These are phyloP conservation scores for Cryoendolithus antarcticus DNA, from an alignment of 2,329 filamentous ascomycete genomes.

Conservation along the genomic window DNA sequence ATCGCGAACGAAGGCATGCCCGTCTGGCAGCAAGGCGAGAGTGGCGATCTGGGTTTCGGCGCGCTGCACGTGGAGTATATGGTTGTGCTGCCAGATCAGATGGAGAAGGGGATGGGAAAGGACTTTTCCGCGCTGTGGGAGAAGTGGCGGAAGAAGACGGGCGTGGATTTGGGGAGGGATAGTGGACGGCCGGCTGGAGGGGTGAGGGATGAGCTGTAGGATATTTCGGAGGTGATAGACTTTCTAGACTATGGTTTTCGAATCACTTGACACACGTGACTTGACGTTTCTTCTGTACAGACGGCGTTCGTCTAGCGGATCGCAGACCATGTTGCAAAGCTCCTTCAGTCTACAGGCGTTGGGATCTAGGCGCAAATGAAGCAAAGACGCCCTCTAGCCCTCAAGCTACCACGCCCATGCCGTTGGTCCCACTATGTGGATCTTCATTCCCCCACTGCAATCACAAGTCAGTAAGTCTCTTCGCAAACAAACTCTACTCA, in stretches of 20 bases:
- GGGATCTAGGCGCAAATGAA: no score
- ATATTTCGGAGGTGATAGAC: constrained; percentile 16
- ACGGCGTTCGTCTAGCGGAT: background rate
- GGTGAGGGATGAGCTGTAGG: constrained; percentile 28
- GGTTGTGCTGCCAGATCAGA: constrained; percentile 83
- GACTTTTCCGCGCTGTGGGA: constrained; percentile 84
- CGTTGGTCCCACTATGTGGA: no score
- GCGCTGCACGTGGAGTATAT: constrained; percentile 52
- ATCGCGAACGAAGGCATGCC: constrained; percentile 85
- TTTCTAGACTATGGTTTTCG: constrained; percentile 1
- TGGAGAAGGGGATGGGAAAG: constrained; percentile 85
- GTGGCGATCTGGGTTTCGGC: constrained; percentile 33
- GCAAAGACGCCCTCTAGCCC: no score
- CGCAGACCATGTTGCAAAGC: background rate
- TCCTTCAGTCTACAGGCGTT: no score
- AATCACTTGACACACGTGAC: background rate
- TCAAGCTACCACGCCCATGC: no score
- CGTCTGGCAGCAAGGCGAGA: constrained; percentile 64
- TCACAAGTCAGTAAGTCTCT: no score
- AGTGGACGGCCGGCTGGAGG: constrained; percentile 37
- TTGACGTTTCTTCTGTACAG: background rate
- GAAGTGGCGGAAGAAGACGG: constrained; percentile 81
- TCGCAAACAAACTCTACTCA: no score
- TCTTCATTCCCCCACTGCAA: no score
- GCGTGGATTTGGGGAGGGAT: constrained; percentile 69